A percentile compares a stretch with the other conserved stretches of the same genome.
Conservation (phyloP, 208 protist species). For the Crithidia sp. region DNA sequence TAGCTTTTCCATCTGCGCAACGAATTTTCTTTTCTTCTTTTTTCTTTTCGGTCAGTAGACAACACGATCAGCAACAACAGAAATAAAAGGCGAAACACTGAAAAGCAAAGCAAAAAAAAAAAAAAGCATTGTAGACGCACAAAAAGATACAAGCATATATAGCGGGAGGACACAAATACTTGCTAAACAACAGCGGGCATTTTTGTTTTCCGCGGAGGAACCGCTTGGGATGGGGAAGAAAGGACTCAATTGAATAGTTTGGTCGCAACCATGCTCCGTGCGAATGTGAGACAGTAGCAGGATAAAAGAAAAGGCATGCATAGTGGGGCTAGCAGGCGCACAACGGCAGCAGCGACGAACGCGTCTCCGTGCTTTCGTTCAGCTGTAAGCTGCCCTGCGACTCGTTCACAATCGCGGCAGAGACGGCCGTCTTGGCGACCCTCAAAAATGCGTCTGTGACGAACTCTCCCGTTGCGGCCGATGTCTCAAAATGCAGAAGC, state of each 20-base stretch:
- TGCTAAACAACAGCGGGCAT: no score
- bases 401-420: not conserved
- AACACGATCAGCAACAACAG: not conserved
- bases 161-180: no score
- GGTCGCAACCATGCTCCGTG: no score
- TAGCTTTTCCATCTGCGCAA: not conserved
- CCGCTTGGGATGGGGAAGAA: no score
- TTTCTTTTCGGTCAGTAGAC: no score
- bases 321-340: conserved; percentile 19
- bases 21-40: not conserved
- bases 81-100: conserved; percentile 7
- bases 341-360: conserved; percentile 5
- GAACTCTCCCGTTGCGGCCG: conserved; percentile 92
- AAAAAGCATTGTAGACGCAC: not conserved
- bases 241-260: no score
- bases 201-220: no score
- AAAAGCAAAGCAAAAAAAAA: conserved; percentile 1
- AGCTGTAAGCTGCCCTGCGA: not conserved
- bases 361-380: not conserved
- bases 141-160: no score
- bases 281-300: not conserved
- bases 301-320: no score
- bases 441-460: conserved; percentile 94
- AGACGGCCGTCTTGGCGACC: conserved; percentile 59
- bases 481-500: conserved; percentile 91